These are phyloP conservation scores for Aspergillus ustus DNA, from an alignment of 2,329 filamentous ascomycete species.

Conservation along the genomic window DNA sequence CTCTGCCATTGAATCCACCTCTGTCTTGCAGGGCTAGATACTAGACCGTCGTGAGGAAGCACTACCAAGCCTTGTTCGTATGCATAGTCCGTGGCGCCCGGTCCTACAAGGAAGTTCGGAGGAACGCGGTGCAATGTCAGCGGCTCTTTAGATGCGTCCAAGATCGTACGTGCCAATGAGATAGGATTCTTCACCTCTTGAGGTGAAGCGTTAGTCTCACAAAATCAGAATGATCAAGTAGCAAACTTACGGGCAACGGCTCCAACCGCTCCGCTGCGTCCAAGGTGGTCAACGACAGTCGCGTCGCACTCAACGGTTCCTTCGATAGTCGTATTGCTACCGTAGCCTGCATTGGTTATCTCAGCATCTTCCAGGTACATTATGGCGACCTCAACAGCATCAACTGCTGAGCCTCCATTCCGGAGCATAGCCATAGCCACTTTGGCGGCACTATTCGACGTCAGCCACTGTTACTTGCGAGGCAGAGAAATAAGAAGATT, in stretches of 20 bases:
- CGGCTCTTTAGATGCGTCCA: constrained; percentile 75
- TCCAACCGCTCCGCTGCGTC: constrained; percentile 90
- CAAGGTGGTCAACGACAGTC: constrained; percentile 86
- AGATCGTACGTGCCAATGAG: constrained; percentile 78
- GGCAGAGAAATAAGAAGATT: not conserved
- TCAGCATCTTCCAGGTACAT: constrained; percentile 88
- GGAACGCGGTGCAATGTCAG: constrained; percentile 88
- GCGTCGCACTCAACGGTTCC: constrained; percentile 94
- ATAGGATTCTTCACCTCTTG: constrained; percentile 82
- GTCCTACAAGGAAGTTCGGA: constrained; percentile 85
- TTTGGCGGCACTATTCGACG: constrained; percentile 70
- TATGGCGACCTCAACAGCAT: constrained; percentile 89
- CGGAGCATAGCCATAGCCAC: constrained; percentile 81
- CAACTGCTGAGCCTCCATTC: constrained; percentile 77
- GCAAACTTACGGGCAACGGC: constrained; percentile 76
- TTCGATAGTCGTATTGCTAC: constrained; percentile 90
- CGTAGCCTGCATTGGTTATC: constrained; percentile 95
- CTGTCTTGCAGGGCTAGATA: constrained; percentile 79
- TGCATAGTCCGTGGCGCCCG: constrained; percentile 86
- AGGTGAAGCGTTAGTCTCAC: not conserved
- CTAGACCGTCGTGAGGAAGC: constrained; percentile 73
- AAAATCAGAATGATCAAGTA: not conserved
- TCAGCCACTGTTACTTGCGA: constrained; percentile 11
- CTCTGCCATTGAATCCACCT: constrained; percentile 77
- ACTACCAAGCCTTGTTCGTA: constrained; percentile 74